Evolutionary conservation across 257 asterid genomes (phyloP), one percentile per base, ranked within the genome.

Genomic region (Lithospermum erythrorhizon): DNA sequence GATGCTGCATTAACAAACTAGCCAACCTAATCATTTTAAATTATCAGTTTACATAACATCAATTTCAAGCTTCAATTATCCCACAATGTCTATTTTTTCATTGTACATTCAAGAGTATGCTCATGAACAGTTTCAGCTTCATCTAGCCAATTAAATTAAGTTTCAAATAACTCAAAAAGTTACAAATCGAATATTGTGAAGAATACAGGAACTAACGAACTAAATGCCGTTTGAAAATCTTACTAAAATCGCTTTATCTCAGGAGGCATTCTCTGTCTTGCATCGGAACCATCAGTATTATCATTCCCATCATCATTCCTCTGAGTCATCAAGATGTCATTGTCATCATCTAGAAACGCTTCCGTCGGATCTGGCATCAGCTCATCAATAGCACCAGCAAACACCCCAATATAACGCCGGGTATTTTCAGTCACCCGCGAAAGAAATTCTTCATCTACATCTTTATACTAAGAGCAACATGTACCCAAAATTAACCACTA

Each of bases 371-470:
- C 95, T 0, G 99, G n/a, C n/a, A n/a, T 71, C n/a, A 93, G 78
- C 71, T 84, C 95, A 61, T 93, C 99, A 59, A 89, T 81, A 11
- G 99, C 95, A n/a, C n/a, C n/a, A 1, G 99, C 76, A 75, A 89
- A 84, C 61, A 93, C 70, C 41, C 84, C 90, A 65, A 89, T 75
- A 68, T 89, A 93, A 10, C 99, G 73, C 55, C 89, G 69, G 0
- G 99, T 83, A 61, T 93, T 93, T 60, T 86, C 96, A 61, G 91
- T 82, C 41, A 80, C 81, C 49, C 94, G 87, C 74, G 80, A 76
- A 59, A 86, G 45, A 78, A 89, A 93, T 20, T 83, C 97, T 53
- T 84, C 99, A 71, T 93, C 94, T 82, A 84, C 63, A 68, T 93
- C 97, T 78, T 83, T 86, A 20, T 83, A 89, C 97, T 86, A 64